Evolutionary conservation across 1,139 yeast genomes (phyloP).

Genomic region (Scheffersomyces insectosa): DNA sequence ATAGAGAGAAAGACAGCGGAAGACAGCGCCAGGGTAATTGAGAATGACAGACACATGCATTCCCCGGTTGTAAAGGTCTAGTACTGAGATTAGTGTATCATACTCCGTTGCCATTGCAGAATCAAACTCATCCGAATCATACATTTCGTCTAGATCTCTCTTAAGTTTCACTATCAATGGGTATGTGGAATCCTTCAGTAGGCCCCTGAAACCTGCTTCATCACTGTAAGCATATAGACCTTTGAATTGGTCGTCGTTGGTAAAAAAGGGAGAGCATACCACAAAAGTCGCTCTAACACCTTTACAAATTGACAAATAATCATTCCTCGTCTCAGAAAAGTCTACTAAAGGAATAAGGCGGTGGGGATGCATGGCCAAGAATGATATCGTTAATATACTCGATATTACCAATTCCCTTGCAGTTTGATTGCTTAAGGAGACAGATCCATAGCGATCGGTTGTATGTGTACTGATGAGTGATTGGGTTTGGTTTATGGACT

Average conservation of each 20-base stretch:
- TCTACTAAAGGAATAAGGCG: constrained; percentile 29
- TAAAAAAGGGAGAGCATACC: too few relatives aligned
- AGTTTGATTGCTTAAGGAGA: constrained; percentile 4
- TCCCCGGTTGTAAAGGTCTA: constrained; percentile 14
- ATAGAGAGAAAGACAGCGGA: constrained; percentile 27
- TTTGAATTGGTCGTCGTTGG: not conserved
- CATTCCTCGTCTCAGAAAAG: constrained; percentile 20
- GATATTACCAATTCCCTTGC: constrained; percentile 26
- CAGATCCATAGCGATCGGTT: constrained; percentile 2
- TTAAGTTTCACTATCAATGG: constrained; percentile 20
- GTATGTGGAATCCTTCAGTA: constrained; percentile 7
- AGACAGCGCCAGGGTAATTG: constrained; percentile 29
- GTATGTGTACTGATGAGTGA: not conserved
- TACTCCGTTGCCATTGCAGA: constrained; percentile 8
- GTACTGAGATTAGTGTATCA: constrained; percentile 9
- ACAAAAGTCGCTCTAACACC: constrained; percentile 17
- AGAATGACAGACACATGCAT: constrained; percentile 13
- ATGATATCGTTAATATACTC: constrained; percentile 26
- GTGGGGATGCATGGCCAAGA: constrained; percentile 33
- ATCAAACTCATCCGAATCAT: constrained; percentile 8
- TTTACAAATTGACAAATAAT: constrained; percentile 19
- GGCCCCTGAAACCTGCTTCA: constrained; percentile 1
- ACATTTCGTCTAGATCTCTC: constrained; percentile 8
- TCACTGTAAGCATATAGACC: constrained; percentile 8
- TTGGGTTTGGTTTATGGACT: constrained; percentile 11